Percentiles rank a stretch among this genome's conserved stretches.
phyloP scores from a whole-genome alignment of 495 filamentous ascomycete genomes.

The Neurospora cerealis region DNA sequence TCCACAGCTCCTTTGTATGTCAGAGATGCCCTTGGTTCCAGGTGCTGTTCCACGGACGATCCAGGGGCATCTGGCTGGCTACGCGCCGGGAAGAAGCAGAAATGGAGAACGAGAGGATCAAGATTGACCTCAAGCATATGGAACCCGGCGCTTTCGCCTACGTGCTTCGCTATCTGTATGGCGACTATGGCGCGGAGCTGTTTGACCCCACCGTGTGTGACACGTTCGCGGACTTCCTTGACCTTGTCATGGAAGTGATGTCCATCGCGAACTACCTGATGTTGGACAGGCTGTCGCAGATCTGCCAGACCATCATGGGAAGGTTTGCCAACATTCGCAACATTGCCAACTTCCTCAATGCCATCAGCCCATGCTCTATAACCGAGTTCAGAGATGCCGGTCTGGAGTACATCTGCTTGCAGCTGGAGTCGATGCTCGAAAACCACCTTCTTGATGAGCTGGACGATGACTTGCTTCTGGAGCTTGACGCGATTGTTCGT shows the following conservation, averaged over 20 bases:
- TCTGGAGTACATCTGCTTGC: conserved; percentile 83
- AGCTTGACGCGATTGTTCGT: conserved; percentile 69
- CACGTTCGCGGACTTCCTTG: conserved; percentile 71
- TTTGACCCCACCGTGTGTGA: conserved; percentile 67
- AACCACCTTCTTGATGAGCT: conserved; percentile 78
- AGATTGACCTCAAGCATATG: conserved; percentile 78
- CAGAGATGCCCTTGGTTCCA: conserved; percentile 88
- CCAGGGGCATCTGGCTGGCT: conserved; percentile 72
- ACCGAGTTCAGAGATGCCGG: conserved; percentile 80
- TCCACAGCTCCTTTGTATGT: conserved; percentile 70
- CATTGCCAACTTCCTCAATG: conserved; percentile 73
- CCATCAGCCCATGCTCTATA: conserved; percentile 69
- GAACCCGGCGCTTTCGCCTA: conserved; percentile 59
- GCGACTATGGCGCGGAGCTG: conserved; percentile 67
- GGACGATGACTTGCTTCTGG: conserved; percentile 69
- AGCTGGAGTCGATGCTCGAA: conserved; percentile 80
- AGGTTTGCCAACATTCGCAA: conserved; percentile 82
- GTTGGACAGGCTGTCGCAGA: conserved; percentile 80
- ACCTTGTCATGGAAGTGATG: conserved; percentile 86
- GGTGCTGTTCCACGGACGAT: conserved; percentile 76
- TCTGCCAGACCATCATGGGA: conserved; percentile 84
- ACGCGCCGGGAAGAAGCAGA: conserved; percentile 40
- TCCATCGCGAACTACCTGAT: conserved; percentile 87
- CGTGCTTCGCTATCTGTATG: conserved; percentile 75
- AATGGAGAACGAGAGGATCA: conserved; percentile 39